Evolutionary conservation across 169 alveolate species (phyloP).

Genomic region (Cryptosporidium baileyi): DNA sequence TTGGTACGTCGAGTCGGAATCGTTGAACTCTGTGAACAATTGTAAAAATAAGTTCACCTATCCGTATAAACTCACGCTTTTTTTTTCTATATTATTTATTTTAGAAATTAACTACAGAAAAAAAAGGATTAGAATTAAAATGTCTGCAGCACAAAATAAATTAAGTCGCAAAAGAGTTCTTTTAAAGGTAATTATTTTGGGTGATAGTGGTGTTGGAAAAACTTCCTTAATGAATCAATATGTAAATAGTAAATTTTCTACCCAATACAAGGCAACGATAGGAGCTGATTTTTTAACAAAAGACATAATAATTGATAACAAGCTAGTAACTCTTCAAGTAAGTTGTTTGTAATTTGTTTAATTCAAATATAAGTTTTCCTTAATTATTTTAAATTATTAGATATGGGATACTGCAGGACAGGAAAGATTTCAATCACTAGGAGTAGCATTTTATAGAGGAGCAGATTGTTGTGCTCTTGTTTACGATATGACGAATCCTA

Average conservation of each 20-base stretch:
- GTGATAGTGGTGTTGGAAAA: conserved; percentile 99
- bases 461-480: conserved; percentile 99
- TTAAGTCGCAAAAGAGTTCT: conserved; percentile 85
- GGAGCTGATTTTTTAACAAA: conserved; percentile 99
- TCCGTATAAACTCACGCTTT: no score
- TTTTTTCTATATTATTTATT: no score
- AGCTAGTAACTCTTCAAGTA: conserved; percentile 94
- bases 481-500: conserved; percentile 90
- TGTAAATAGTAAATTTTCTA: conserved; percentile 93
- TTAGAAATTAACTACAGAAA: no score
- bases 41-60: no score
- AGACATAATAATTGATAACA: conserved; percentile 95
- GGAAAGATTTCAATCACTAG: conserved; percentile 97
- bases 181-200: conserved; percentile 94
- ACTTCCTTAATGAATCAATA: conserved; percentile 98
- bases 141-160: conserved; percentile 53
- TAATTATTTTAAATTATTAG: conserved; percentile 63
- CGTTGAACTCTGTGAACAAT: no score
- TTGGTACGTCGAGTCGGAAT: conserved; percentile 67
- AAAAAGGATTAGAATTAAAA: no score
- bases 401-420: conserved; percentile 99
- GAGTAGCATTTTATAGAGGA: conserved; percentile 98
- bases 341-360: not conserved
- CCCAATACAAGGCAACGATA: conserved; percentile 97
- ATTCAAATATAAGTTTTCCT: not conserved